Base-by-base conservation (phyloP, 352 stramenopile species). In the Pilasporangium apinafurcum region DNA sequence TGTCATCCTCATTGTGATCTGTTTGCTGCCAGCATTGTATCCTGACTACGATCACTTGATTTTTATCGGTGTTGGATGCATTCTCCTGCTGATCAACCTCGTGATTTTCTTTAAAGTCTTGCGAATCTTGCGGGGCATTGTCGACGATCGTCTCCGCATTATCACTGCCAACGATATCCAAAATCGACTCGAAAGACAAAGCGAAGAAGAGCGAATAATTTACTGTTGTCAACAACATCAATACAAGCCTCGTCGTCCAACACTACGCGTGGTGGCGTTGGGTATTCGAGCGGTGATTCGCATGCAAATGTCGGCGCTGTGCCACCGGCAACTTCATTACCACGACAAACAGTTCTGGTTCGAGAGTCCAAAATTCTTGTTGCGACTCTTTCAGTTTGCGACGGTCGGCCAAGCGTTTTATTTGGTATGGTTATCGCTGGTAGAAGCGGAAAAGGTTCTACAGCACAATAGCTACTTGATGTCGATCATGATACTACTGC, bases 241-340 rank as follows among this genome's bases (percentile, higher is more conserved):
- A 12, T 28, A 48, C 6, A 8, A 18, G 8, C 45, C 41, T 26
- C 48, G 44, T 32, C 71, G 56, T 18, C 57, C 44, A 16, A 67
- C 50, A 5, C 65, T 92, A 31, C 85, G 84, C 24, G 59, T 62
- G 0, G 68, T 73, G 13, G 79, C 79, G 2, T 51, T 87, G 10
- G 51, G 67, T 18, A 71, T 93, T 4, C 79, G 82, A 0, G 74
- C 79, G 0, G 41, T 88, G 8, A 76, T 93, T 33, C 76, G 82
- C 4, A 90, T 93, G 79, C 82, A 93, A 36, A 93, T 93, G 81
- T 89, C 78, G n/a, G 78, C 79, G 14, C 51, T 93, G 28, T 93
- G 79, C 37, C 82, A 93, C 27, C 68, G 65, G 17, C 79, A 91
- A 46, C 69, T 93, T 13, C 82, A 93, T 35, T 65, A 81, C 39